These are phyloP conservation scores for Plasmodium cynomolgi DNA, from an alignment of 169 alveolate species.

Conservation along the genomic window DNA sequence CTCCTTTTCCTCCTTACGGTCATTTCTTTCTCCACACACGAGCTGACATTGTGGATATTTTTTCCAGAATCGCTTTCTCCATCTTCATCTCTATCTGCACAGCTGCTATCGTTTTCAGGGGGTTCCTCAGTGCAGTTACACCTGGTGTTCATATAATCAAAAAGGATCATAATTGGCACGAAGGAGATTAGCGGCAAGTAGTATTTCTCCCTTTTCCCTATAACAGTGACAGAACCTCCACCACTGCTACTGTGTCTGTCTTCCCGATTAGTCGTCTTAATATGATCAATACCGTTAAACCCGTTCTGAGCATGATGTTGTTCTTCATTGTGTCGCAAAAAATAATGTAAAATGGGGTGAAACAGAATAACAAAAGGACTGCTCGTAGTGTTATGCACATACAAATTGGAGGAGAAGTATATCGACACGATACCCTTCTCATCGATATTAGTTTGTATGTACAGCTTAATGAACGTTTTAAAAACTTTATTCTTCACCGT, in stretches of 20 bases:
- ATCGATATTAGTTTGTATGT: conserved; percentile 51
- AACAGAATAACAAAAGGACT: conserved; percentile 29
- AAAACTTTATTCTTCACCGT: conserved; percentile 30
- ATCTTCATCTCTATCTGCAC: not conserved
- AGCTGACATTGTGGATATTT: not conserved
- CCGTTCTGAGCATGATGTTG: not conserved
- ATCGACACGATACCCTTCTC: conserved; percentile 61
- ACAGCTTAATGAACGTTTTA: conserved; percentile 56
- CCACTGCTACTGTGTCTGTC: not conserved
- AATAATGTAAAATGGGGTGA: conserved; percentile 43
- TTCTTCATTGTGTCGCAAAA: not conserved
- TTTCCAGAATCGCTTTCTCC: not conserved
- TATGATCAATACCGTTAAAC: not conserved
- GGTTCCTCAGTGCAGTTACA: not conserved
- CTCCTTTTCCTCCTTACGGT: not conserved
- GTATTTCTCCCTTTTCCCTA: conserved; percentile 18
- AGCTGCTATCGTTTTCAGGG: not conserved
- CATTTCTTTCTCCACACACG: not conserved
- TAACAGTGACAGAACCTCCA: not conserved
- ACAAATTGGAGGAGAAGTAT: conserved; percentile 49
- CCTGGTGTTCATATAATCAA: conserved; percentile 20
- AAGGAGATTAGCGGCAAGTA: conserved; percentile 38
- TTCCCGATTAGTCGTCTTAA: not conserved
- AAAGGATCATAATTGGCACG: conserved; percentile 26
- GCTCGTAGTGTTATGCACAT: conserved; percentile 32